These are phyloP conservation scores for Penicillium frequentans DNA, from an alignment of 2,329 filamentous ascomycete species.

Conservation along the genomic window DNA sequence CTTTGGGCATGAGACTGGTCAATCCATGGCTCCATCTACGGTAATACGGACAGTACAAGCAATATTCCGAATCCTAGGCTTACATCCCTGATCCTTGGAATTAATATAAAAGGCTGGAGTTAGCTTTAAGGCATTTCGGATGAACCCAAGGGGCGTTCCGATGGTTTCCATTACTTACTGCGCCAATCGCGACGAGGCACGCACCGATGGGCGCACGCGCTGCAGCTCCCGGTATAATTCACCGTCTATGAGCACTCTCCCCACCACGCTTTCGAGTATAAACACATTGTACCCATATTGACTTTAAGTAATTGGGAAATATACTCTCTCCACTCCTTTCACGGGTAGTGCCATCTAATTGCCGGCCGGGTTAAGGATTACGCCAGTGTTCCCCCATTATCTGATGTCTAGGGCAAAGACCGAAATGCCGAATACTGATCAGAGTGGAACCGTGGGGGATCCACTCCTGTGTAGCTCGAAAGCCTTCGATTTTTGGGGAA, in stretches of 20 bases:
- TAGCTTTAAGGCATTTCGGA: neutral
- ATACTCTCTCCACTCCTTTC: conserved; percentile 2
- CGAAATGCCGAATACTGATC: conserved; percentile 10
- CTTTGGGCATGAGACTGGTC: conserved; percentile 13
- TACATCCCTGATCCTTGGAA: conserved; percentile 7
- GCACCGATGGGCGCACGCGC: no score
- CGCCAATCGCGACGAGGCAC: no score
- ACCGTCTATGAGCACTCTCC: neutral
- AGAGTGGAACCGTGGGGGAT: conserved; percentile 5
- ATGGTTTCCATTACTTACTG: neutral
- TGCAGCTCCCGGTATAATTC: no score
- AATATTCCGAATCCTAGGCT: conserved; percentile 1
- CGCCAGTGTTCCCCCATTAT: conserved; percentile 1
- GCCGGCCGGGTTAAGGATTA: conserved; percentile 10
- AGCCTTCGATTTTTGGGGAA: neutral
- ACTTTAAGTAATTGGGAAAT: neutral
- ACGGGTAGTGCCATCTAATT: conserved; percentile 13
- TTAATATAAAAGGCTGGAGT: neutral
- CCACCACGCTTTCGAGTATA: neutral
- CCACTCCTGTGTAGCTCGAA: neutral
- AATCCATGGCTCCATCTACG: neutral
- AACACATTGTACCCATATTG: neutral
- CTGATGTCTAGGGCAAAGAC: neutral
- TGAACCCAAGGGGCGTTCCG: neutral
- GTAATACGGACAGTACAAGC: neutral